Evolutionary conservation across 2,329 filamentous ascomycete species (phyloP), one percentile per base, ranked within the genome.

Genomic region (Trichoderma arundinaceum): DNA sequence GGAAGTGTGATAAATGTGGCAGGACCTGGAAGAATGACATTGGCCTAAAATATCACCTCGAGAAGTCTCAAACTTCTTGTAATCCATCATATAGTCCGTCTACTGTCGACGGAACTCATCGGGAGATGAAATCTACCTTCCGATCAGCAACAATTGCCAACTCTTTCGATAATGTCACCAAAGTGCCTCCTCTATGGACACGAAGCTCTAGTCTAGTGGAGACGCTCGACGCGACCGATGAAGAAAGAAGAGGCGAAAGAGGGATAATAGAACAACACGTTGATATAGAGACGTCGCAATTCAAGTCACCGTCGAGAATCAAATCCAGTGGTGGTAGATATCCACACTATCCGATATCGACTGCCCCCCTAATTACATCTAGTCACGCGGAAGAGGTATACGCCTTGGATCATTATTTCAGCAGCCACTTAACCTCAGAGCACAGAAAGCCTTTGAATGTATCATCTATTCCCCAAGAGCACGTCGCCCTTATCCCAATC

Each of bases 11-110:
- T 9, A 83, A 80, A 49, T 88, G 86, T 66, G 81, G 81, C 9
- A 81, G 80, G 3, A 76, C 74, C 10, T 88, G 85, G 84, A 87
- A 86, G 72, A 88, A 88, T 59, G 78, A 83, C 39, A 77, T 85
- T 52, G 86, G 86, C 0, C 76, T 88, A 15, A 84, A 86, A 58
- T 88, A 88, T 70, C 86, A 88, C 68, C 74, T 83, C 13, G 82
- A 81, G 39, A 87, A 86, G 69, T 84, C 85, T 1, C 78, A 78
- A 66, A 83, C 82, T 3, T 22, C 78, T 13, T 88, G 86, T 71
- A 88, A 88, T 69, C 81, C 84, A 19, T 77, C 71, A 19, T 76
- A 75, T 43, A 67, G 51, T 8, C 44, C 66, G 15, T 64, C 67
- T 41, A 64, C 54, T 19, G 38, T 68, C 8, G 60, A 66, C 17